Base-by-base conservation (phyloP, 2,329 filamentous ascomycete genomes). In the Mollisia scopiformis region DNA sequence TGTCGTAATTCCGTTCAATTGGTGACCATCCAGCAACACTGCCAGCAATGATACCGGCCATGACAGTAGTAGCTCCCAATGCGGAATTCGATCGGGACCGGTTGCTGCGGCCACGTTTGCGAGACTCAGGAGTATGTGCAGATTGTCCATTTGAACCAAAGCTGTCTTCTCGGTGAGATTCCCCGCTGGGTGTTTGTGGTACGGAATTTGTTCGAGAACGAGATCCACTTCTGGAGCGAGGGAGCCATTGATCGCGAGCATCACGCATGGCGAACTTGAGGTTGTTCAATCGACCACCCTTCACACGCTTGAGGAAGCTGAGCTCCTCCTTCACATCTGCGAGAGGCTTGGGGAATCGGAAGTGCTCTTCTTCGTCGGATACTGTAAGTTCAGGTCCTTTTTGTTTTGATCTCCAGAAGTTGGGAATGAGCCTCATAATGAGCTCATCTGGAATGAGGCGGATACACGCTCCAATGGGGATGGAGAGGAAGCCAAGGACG, bases 31-130 rank as follows among this genome's bases (percentile, higher is more conserved):
- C 89, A 14, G 87, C 89, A 33, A 93, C 85, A 70, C 88, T 89
- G 46, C 89, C 90, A 8, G 90, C 91, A 53, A 93, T 86, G 60
- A 93, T 88, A 62, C 91, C 91, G n/a, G 90, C 89, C 90, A 93
- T 93, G 62, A 92, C 90, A 7, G 88, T 87, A 1, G 89, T 88
- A 1, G 90, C 88, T 11, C 88, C 90, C 11, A 93, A 81, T 1
- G 89, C 89, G 28, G 89, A 92, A 74, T 88, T 88, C 4, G 72
- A 71, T 59, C 87, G 79, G 58, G 86, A 87, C 62, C 87, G 80
- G 68, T 80, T 89, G 46, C 88, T 91, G 66, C 88, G 82, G 54
- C 89, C 90, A 55, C 89, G 84, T 58, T 81, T 84, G 53, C 89
- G 80, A 58, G 85, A 82, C 70, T 88, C 85, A 4, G 80, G 86